Evolutionary conservation across 1,284 basidiomycete species (phyloP), one percentile per base, ranked within the genome.

Genomic region (Schizophyllum amplum): DNA sequence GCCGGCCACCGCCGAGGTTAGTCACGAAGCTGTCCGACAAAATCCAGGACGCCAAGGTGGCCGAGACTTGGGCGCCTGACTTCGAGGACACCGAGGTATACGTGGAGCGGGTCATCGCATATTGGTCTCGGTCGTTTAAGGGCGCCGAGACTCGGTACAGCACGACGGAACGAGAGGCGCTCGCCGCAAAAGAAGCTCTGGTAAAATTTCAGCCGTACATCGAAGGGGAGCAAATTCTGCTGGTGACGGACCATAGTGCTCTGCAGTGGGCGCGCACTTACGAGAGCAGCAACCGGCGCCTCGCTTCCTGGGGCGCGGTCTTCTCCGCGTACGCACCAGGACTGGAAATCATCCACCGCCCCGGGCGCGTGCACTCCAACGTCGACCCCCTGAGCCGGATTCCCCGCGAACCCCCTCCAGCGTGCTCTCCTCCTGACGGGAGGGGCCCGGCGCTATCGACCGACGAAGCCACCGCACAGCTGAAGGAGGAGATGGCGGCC

Each of bases 51-150:
- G 47, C 47, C 5, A 5, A 7, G 17, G 22, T 23, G n/a, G 22
- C 17, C 47, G 47, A 49, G n/a, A 23, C 5, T 5, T 49, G 47
- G 47, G 47, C 5, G 17, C 5, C 23, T 5, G 58, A 42, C 9
- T 62, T 71, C 11, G 67, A 70, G 1, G 64, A 68, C 15, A 68
- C 68, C 1, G 51, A 53, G 6, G 64, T 71, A 0, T 56, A 65
- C 22, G 57, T 72, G 2, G 68, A 72, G 52, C 52, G 65, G 13
- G 68, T 72, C 0, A 65, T 71, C 1, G 63, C 61, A 4, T 72
- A 72, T 56, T 72, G 69, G 69, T 65, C 60, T 5, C 50, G 67
- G 24, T 58, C 60, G 58, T 57, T 57, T 56, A 58, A 49, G 57
- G 59, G 55, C 54, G 56, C 51, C 51, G 51, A 58, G 59, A 56